Conservation (phyloP, 2,329 filamentous ascomycete genomes). For the Chaetomium strumarium region DNA sequence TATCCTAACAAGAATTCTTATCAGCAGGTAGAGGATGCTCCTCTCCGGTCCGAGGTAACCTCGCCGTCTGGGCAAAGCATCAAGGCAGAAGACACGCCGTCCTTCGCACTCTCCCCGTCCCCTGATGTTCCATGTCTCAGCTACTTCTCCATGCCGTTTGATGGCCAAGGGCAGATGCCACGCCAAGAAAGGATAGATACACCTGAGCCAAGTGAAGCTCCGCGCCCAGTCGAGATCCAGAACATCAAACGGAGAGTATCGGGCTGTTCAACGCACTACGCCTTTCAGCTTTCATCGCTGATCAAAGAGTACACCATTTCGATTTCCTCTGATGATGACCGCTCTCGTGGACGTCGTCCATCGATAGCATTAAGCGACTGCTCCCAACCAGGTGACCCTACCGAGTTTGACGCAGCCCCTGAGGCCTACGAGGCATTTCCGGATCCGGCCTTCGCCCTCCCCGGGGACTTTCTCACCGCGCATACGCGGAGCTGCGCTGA, state of each 20-base stretch:
- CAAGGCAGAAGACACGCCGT: constrained; percentile 9
- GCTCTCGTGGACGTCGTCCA: constrained; percentile 4
- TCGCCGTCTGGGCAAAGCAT: constrained; percentile 13
- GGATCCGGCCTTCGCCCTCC: constrained; percentile 32
- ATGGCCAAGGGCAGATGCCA: not conserved
- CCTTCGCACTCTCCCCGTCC: constrained; percentile 13
- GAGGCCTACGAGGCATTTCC: constrained; percentile 22
- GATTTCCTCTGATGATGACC: constrained; percentile 18
- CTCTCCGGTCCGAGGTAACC: constrained; percentile 7
- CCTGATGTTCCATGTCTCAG: constrained; percentile 3
- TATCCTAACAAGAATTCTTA: not conserved
- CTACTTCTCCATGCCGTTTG: constrained; percentile 10
- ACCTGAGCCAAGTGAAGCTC: constrained; percentile 16
- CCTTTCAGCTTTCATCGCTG: constrained; percentile 24
- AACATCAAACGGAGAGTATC: constrained; percentile 34
- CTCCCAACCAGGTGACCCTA: not conserved
- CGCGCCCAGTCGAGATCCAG: constrained; percentile 4
- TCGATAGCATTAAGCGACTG: constrained; percentile 10
- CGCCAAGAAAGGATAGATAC: constrained; percentile 2
- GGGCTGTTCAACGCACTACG: constrained; percentile 28
- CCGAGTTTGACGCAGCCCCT: not conserved
- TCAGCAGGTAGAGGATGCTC: constrained; percentile 5
- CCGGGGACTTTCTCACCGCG: constrained; percentile 44
- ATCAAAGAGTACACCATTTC: constrained; percentile 26
- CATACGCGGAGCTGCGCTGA: constrained; percentile 26